Percentiles rank a stretch among this genome's conserved stretches.
These are phyloP conservation scores for Plectosphaerella sp. DNA, from an alignment of 2,329 filamentous ascomycete species.

Conservation along the genomic window DNA sequence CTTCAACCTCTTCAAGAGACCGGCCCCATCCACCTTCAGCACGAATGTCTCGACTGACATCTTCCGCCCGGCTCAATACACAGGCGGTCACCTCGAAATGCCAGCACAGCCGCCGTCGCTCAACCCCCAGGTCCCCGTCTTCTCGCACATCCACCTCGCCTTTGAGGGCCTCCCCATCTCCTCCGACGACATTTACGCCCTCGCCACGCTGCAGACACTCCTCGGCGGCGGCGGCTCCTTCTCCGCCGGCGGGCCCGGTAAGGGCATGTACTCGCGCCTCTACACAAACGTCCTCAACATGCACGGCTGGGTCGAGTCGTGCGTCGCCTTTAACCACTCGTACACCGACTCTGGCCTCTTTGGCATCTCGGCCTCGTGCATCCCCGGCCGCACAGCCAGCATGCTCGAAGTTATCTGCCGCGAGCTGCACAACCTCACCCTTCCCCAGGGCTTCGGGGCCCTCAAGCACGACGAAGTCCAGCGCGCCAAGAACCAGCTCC, in stretches of 20 bases:
- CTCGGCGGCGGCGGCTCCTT: conserved; percentile 96
- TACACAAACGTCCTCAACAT: conserved; percentile 99
- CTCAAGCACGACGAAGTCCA: conserved; percentile 75
- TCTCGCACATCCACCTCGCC: conserved; percentile 91
- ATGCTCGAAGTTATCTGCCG: conserved; percentile 97
- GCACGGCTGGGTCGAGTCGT: conserved; percentile 94
- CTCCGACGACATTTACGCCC: conserved; percentile 90
- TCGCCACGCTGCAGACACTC: conserved; percentile 91
- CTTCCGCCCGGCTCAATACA: conserved; percentile 71
- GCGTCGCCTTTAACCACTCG: conserved; percentile 93
- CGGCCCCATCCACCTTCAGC: conserved; percentile 30
- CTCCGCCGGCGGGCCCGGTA: conserved; percentile 91
- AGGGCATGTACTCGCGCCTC: conserved; percentile 97
- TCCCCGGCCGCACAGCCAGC: conserved; percentile 68
- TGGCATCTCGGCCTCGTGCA: conserved; percentile 84
- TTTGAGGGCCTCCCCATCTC: conserved; percentile 92
- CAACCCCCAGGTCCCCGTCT: conserved; percentile 71
- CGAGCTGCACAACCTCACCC: conserved; percentile 73
- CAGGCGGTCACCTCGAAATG: conserved; percentile 85
- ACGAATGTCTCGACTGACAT: conserved; percentile 53
- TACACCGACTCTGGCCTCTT: conserved; percentile 96
- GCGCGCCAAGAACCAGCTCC: conserved; percentile 94
- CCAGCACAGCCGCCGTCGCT: conserved; percentile 73
- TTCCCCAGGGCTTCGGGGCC: conserved; percentile 68
- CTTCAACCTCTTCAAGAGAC: conserved; percentile 84